phyloP scores from a whole-genome alignment of 2,329 filamentous ascomycete species.

The Diaporthe helianthi region DNA sequence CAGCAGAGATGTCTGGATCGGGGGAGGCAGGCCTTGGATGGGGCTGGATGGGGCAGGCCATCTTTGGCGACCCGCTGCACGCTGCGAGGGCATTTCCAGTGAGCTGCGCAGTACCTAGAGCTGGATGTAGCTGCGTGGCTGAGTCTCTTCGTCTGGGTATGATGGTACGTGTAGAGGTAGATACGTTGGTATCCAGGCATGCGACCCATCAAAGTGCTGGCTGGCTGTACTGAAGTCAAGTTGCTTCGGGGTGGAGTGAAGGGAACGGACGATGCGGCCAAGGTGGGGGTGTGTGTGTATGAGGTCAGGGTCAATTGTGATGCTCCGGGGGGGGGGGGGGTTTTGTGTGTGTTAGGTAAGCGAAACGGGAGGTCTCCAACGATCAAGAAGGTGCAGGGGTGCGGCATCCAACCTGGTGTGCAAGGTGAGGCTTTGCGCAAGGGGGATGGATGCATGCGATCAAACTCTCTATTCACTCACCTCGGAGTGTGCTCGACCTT shows the following conservation, averaged over 20 bases:
- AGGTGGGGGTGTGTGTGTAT: not conserved
- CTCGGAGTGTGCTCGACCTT: not conserved
- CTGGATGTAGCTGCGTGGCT: conserved; percentile 19
- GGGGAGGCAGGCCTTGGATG: conserved; percentile 10
- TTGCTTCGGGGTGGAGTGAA: not conserved
- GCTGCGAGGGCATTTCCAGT: conserved; percentile 16
- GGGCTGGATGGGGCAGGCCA: conserved; percentile 30
- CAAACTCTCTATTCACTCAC: not conserved
- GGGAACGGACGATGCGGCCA: not conserved
- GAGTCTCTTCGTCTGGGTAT: not conserved
- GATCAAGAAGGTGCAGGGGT: not conserved
- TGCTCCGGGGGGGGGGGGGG: not conserved
- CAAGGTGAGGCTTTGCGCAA: conserved; percentile 12
- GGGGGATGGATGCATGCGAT: not conserved
- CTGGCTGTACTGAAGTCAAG: not conserved
- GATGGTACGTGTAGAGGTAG: not conserved
- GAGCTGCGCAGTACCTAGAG: conserved; percentile 9
- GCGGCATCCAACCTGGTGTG: not conserved
- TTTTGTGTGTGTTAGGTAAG: conserved; percentile 10
- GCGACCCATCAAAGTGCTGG: not conserved
- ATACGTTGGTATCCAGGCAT: not conserved
- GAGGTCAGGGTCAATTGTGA: not conserved
- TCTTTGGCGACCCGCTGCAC: conserved; percentile 21
- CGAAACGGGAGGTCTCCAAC: conserved; percentile 5
- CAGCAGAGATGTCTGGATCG: not conserved